Evolutionary conservation across 2,329 filamentous ascomycete genomes (phyloP).

Genomic region (Diplocarpon mali): DNA sequence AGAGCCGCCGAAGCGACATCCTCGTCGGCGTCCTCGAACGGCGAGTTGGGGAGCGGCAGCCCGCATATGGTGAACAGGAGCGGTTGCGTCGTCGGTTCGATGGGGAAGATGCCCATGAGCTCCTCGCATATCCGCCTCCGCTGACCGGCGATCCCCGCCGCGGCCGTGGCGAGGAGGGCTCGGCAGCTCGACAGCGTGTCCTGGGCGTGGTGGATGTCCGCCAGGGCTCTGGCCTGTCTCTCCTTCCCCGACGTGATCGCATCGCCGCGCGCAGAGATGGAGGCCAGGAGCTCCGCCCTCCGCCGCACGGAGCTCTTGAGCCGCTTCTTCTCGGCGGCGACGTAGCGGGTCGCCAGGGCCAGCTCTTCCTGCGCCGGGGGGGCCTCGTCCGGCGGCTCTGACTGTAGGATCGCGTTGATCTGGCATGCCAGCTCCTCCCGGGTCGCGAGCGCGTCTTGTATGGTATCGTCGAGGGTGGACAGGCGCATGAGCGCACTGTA

Average conservation of each 20-base stretch:
- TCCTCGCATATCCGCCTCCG: constrained; percentile 81
- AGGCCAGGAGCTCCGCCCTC: constrained; percentile 56
- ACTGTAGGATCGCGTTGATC: constrained; percentile 51
- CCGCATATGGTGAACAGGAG: constrained; percentile 77
- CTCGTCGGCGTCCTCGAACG: constrained; percentile 58
- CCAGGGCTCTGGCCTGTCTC: constrained; percentile 45
- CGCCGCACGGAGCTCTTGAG: constrained; percentile 51
- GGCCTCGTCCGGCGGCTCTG: constrained; percentile 32
- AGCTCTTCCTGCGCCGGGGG: constrained; percentile 40
- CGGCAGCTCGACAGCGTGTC: constrained; percentile 47
- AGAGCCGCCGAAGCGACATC: constrained; percentile 71
- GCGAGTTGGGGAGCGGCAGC: constrained; percentile 68
- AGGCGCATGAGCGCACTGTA: constrained; percentile 84
- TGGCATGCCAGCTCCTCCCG: constrained; percentile 65
- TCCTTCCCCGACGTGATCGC: constrained; percentile 56
- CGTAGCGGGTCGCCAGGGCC: constrained; percentile 39
- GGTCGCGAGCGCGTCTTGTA: constrained; percentile 78
- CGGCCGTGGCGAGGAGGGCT: constrained; percentile 42
- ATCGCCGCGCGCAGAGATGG: constrained; percentile 51
- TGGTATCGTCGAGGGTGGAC: constrained; percentile 78
- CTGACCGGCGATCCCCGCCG: constrained; percentile 68
- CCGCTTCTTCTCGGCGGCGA: constrained; percentile 53
- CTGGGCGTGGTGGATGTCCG: constrained; percentile 50
- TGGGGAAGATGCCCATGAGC: constrained; percentile 67
- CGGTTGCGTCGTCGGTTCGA: constrained; percentile 53